Evolutionary conservation across 2,329 filamentous ascomycete genomes (phyloP), one percentile per base, ranked within the genome.

Genomic region (Beauveria sp.): DNA sequence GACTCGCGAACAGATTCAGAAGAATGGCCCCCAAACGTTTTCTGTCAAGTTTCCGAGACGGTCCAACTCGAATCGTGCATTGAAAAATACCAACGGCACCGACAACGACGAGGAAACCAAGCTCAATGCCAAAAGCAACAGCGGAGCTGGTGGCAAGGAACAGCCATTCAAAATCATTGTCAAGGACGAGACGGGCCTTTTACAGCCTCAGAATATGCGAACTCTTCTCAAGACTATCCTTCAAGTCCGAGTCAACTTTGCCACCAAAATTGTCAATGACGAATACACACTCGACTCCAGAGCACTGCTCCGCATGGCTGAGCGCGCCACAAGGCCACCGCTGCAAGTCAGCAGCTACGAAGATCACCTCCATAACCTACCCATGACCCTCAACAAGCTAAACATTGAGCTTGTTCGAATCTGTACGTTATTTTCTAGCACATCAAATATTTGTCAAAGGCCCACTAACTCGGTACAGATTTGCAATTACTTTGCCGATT

Each of bases 401-500:
- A 78, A 80, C 58, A 73, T 74, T 41, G 79, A 82, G 59, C 72
- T 83, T n/a, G 70, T 80, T 20, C 72, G 76, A 54, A 74, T 77
- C 28, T 80, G 79, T 82, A 72, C 65, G 75, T 68, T n/a, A 5
- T 8, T 9, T 16, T 9, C 22, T 22, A 5, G 24, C 9, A 20
- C 22, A 2, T 10, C 20, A 24, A 43, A 16, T 10, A 6, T 5
- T 22, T 4, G 16, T n/a, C n/a, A n/a, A 18, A 28, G n/a, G 6
- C 7, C 4, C 7, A 30, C 59, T 30, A 28, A 61, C 28, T 8
- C 44, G 61, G 12, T 41, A n/a, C 59, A 82, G 80, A 80, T 53
- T 67, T 80, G 37, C 77, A 77, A 57, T 69, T 82, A 8, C 69
- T 83, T 12, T 77, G 75, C 18, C 79, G 78, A 28, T 83, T 82